These are phyloP conservation scores for Omphalotus guepiniiformis DNA, from an alignment of 768 basidiomycete genomes.

Conservation along the genomic window DNA sequence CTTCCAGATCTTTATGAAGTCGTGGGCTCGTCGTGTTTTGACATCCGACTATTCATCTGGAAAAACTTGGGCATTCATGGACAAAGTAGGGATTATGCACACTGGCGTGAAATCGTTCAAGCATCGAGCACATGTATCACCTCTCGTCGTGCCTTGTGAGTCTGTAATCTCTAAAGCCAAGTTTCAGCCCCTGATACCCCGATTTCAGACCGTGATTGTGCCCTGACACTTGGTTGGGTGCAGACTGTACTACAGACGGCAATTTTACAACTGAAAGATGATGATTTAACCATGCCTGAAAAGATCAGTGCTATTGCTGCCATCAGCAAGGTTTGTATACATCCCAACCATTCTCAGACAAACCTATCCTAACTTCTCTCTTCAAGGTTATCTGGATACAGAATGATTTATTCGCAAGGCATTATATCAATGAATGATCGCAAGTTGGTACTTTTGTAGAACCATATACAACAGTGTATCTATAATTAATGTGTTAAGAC, in stretches of 20 bases:
- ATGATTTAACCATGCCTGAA: conserved; percentile 24
- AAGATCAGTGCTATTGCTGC: conserved; percentile 39
- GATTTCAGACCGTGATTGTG: conserved; percentile 35
- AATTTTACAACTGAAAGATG: conserved; percentile 35
- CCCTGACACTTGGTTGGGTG: conserved; percentile 40
- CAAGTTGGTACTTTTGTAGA: not conserved
- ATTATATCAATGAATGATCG: conserved; percentile 32
- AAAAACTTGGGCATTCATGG: conserved; percentile 41
- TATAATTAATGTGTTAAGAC: too few species aligned
- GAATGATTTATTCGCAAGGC: conserved; percentile 42
- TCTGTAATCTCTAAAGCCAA: conserved; percentile 1
- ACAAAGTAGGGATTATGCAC: conserved; percentile 44
- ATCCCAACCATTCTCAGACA: not conserved
- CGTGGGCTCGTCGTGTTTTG: conserved; percentile 30
- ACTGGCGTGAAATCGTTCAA: conserved; percentile 41
- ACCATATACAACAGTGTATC: too few species aligned
- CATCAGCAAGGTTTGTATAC: conserved; percentile 36
- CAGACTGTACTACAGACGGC: conserved; percentile 39
- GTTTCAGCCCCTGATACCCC: conserved; percentile 21
- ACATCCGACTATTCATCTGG: conserved; percentile 40
- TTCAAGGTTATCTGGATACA: conserved; percentile 45
- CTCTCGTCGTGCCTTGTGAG: conserved; percentile 31
- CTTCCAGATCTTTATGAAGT: conserved; percentile 29
- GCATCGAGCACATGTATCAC: conserved; percentile 29
- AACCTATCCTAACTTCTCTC: not conserved